Evolutionary conservation across 768 basidiomycete species (phyloP).

Genomic region (Hortiboletus flavorubellus): DNA sequence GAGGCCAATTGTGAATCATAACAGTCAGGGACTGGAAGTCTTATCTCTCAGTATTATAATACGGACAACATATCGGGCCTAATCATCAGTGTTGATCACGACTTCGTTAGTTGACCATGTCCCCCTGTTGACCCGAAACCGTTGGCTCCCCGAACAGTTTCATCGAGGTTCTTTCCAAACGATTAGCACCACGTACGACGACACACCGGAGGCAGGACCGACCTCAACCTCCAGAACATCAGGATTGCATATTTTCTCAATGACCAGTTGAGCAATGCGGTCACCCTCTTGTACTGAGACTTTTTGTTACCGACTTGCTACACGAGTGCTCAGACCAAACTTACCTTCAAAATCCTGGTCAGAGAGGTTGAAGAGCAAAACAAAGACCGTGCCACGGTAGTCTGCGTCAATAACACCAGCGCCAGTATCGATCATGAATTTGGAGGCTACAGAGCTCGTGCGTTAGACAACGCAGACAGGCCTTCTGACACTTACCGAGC

Average conservation of each 20-base stretch:
- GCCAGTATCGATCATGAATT: slow-evolving; percentile 97
- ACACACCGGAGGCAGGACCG: slow-evolving; percentile 7
- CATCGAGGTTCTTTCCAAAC: slow-evolving; percentile 66
- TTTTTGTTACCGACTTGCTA: background rate
- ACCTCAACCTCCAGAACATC: slow-evolving; percentile 85
- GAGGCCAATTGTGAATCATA: background rate
- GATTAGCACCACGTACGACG: background rate
- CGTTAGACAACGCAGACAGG: background rate
- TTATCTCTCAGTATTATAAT: background rate
- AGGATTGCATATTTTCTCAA: slow-evolving; percentile 87
- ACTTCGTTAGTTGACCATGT: slow-evolving; percentile 45
- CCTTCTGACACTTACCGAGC: slow-evolving; percentile 58
- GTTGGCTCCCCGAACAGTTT: slow-evolving; percentile 76
- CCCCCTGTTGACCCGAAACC: slow-evolving; percentile 98
- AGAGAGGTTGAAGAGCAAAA: slow-evolving; percentile 89
- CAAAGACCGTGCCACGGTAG: slow-evolving; percentile 88
- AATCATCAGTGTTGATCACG: slow-evolving; percentile 2
- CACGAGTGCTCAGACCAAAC: background rate
- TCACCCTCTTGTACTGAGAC: slow-evolving; percentile 84
- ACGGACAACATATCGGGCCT: background rate
- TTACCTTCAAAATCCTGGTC: slow-evolving; percentile 86
- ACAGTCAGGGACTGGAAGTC: background rate
- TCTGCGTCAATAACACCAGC: slow-evolving; percentile 98
- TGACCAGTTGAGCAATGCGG: slow-evolving; percentile 91
- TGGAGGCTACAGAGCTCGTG: slow-evolving; percentile 61